A percentile compares a stretch with the other conserved stretches of the same genome.
phyloP scores from a whole-genome alignment of 2,329 filamentous ascomycete species.

The Cladosporium halotolerans region DNA sequence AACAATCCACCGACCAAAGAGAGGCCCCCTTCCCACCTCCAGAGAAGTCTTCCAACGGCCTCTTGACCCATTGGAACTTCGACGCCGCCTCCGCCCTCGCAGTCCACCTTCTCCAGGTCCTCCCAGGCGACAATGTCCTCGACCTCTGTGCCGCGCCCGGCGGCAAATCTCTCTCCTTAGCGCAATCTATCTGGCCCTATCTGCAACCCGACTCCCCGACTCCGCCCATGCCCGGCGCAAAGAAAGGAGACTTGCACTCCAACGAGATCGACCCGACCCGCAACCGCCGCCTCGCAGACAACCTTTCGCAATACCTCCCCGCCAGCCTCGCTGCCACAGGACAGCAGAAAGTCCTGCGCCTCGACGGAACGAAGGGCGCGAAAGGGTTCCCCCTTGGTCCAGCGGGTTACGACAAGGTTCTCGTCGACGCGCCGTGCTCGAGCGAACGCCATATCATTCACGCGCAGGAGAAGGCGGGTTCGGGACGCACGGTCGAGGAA shows the following conservation, averaged over 20 bases:
- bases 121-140: slow-evolving; percentile 33
- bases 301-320: slow-evolving; percentile 22
- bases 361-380: slow-evolving; percentile 20
- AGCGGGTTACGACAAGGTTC: slow-evolving; percentile 35
- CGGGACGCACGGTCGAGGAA: slow-evolving; percentile 17
- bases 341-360: slow-evolving; percentile 18
- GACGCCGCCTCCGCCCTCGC: slow-evolving; percentile 31
- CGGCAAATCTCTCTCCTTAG: slow-evolving; percentile 31
- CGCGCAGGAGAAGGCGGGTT: slow-evolving; percentile 25
- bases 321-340: slow-evolving; percentile 10
- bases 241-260: slow-evolving; percentile 31
- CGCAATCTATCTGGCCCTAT: slow-evolving; percentile 28
- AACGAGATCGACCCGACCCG: slow-evolving; percentile 32
- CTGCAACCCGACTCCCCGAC: slow-evolving; percentile 14
- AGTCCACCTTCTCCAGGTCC: slow-evolving; percentile 30
- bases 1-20: neutral
- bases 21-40: slow-evolving; percentile 21
- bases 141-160: slow-evolving; percentile 38
- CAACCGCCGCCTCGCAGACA: slow-evolving; percentile 28
- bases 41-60: slow-evolving; percentile 9
- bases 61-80: slow-evolving; percentile 28
- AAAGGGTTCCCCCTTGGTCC: slow-evolving; percentile 24
- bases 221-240: slow-evolving; percentile 3
- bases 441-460: slow-evolving; percentile 38
- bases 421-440: slow-evolving; percentile 38